Percentiles rank a stretch among this genome's conserved stretches.
Evolutionary conservation across 192 early-diverging fungal species (phyloP).

Genomic region (Paraglomus brasilianum): DNA sequence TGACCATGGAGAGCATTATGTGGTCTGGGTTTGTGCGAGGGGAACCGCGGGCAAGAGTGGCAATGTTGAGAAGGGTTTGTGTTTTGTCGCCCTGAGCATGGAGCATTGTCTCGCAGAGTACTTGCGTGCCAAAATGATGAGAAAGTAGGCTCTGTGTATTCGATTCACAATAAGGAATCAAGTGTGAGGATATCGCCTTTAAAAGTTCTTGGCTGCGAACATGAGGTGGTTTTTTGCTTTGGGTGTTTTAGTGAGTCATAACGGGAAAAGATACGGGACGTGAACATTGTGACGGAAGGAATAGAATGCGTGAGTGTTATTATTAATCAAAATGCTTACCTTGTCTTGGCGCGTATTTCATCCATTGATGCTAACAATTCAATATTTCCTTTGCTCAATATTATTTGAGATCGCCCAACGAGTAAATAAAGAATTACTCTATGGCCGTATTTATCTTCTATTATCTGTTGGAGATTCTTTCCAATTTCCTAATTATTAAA

Average conservation of each 20-base stretch:
- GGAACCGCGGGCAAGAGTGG: constrained; percentile 39
- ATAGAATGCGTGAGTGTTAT: not conserved
- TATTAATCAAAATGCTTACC: not conserved
- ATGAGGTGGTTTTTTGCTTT: constrained; percentile 83
- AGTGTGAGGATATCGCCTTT: constrained; percentile 51
- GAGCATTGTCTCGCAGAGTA: constrained; percentile 69
- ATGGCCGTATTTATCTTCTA: constrained; percentile 73
- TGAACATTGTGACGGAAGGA: not conserved
- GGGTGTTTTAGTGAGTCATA: constrained; percentile 4
- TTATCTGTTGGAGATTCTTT: constrained; percentile 57
- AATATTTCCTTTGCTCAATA: constrained; percentile 69
- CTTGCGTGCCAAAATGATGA: constrained; percentile 65
- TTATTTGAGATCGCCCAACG: constrained; percentile 70
- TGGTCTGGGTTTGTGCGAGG: constrained; percentile 39
- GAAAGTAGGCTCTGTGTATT: constrained; percentile 58
- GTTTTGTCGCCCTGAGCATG: constrained; percentile 52
- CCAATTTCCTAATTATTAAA: constrained; percentile 36
- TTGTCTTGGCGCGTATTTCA: constrained; percentile 62
- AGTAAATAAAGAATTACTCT: constrained; percentile 82
- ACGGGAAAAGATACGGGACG: not conserved
- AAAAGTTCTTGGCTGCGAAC: constrained; percentile 69
- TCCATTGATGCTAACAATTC: constrained; percentile 69
- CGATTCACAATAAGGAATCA: constrained; percentile 59
- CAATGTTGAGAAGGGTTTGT: constrained; percentile 41
- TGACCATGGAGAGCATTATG: constrained; percentile 48